phyloP scores from a whole-genome alignment of 2,329 filamentous ascomycete genomes.

The Xylaria sp. region DNA sequence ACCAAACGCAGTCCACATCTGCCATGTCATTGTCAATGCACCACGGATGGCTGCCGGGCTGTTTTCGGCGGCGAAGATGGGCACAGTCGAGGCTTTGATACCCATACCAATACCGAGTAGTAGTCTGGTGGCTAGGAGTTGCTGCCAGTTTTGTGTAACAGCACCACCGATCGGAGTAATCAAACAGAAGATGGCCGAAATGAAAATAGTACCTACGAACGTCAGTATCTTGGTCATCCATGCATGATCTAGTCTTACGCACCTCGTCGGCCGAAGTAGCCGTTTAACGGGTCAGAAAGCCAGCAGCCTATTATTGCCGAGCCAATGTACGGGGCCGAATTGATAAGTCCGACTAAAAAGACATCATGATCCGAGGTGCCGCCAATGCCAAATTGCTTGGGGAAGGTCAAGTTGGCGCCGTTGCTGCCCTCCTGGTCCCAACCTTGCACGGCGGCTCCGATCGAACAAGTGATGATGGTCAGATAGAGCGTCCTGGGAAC shows the following conservation, averaged over 20 bases:
- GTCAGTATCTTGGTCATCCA: slow-evolving; percentile 22
- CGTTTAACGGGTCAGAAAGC: slow-evolving; percentile 70
- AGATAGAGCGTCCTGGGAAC: slow-evolving; percentile 71
- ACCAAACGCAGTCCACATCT: slow-evolving; percentile 72
- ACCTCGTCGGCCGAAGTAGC: slow-evolving; percentile 68
- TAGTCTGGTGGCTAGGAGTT: slow-evolving; percentile 72
- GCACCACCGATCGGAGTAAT: slow-evolving; percentile 56
- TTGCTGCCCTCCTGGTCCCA: slow-evolving; percentile 75
- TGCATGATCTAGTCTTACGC: slow-evolving; percentile 12
- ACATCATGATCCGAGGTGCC: slow-evolving; percentile 35
- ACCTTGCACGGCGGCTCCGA: slow-evolving; percentile 75
- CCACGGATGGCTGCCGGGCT: slow-evolving; percentile 76
- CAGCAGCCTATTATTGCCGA: slow-evolving; percentile 65
- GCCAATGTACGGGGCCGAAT: slow-evolving; percentile 58
- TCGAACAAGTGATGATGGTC: slow-evolving; percentile 74
- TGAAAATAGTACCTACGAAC: slow-evolving; percentile 75
- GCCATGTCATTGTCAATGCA: slow-evolving; percentile 85
- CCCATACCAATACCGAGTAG: slow-evolving; percentile 82
- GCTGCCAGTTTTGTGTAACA: slow-evolving; percentile 58
- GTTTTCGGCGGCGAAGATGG: slow-evolving; percentile 80
- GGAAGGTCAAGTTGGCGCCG: slow-evolving; percentile 72
- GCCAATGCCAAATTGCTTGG: slow-evolving; percentile 63
- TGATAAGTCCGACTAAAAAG: slow-evolving; percentile 67
- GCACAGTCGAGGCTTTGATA: slow-evolving; percentile 75
- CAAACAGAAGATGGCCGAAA: slow-evolving; percentile 78